Percentiles rank a stretch among this genome's conserved stretches.
These are phyloP conservation scores for Filobasidium floriforme DNA, from an alignment of 768 basidiomycete species.

Conservation along the genomic window DNA sequence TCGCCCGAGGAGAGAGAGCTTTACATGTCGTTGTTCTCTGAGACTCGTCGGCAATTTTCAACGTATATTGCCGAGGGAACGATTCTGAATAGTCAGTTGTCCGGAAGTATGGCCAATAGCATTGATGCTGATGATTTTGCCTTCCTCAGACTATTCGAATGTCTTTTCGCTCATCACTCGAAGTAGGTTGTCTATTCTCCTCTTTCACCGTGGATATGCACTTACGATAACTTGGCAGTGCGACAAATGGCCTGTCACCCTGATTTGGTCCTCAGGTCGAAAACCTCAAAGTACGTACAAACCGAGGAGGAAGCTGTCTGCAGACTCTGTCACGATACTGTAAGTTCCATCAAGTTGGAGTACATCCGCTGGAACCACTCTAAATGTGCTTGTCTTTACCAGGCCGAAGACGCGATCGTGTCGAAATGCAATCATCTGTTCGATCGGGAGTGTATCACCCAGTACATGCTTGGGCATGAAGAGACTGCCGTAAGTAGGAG, in stretches of 20 bases:
- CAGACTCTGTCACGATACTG: constrained; percentile 90
- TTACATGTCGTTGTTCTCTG: constrained; percentile 81
- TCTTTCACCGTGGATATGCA: not conserved
- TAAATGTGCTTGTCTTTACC: not conserved
- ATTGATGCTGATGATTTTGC: not conserved
- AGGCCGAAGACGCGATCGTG: constrained; percentile 86
- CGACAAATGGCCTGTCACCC: constrained; percentile 54
- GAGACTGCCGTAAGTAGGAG: constrained; percentile 7
- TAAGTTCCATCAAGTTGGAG: constrained; percentile 19
- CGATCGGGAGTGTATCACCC: constrained; percentile 89
- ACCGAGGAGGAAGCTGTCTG: constrained; percentile 74
- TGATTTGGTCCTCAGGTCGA: constrained; percentile 83
- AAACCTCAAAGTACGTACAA: constrained; percentile 54
- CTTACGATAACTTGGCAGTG: constrained; percentile 28
- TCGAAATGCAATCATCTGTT: constrained; percentile 90
- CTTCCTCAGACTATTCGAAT: constrained; percentile 44
- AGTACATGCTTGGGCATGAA: constrained; percentile 71
- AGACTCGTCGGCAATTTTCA: constrained; percentile 80
- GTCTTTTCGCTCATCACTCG: constrained; percentile 66
- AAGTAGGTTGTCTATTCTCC: constrained; percentile 51
- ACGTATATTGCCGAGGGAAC: constrained; percentile 89
- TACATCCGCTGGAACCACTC: no score
- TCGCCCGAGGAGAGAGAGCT: constrained; percentile 95
- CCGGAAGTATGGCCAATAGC: not conserved
- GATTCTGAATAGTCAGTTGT: constrained; percentile 74